A percentile compares a stretch with the other conserved stretches of the same genome.
Evolutionary conservation across 2,329 filamentous ascomycete genomes (phyloP).

Genomic region (Chaetoscypha palmicola): DNA sequence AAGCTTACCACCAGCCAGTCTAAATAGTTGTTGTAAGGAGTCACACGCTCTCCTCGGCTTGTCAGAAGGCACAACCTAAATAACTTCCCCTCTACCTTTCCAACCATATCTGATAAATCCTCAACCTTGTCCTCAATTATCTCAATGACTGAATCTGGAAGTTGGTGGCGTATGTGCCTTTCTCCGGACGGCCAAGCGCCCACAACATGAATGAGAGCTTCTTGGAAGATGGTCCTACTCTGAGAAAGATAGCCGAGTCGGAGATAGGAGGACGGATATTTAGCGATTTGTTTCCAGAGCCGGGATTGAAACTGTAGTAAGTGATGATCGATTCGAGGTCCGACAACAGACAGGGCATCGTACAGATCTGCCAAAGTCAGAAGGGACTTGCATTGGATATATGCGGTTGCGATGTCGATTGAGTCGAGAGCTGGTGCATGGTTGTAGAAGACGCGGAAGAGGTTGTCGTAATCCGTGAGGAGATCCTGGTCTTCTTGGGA

Average conservation of each 20-base stretch:
- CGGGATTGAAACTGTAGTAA: conserved; percentile 84
- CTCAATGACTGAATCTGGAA: conserved; percentile 73
- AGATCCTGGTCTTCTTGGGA: conserved; percentile 64
- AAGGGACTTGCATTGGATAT: conserved; percentile 88
- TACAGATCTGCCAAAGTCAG: conserved; percentile 89
- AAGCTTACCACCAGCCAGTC: conserved; percentile 85
- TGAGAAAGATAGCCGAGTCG: conserved; percentile 82
- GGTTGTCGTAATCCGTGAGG: conserved; percentile 87
- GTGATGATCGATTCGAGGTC: conserved; percentile 87
- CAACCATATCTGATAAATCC: conserved; percentile 77
- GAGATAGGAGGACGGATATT: conserved; percentile 88
- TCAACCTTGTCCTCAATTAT: conserved; percentile 94
- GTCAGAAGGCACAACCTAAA: conserved; percentile 74
- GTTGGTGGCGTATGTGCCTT: conserved; percentile 62
- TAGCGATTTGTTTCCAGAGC: conserved; percentile 93
- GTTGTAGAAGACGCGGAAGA: conserved; percentile 95
- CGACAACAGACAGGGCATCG: conserved; percentile 80
- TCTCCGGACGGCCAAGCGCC: conserved; percentile 86
- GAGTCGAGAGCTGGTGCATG: conserved; percentile 74
- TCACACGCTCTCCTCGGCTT: conserved; percentile 72
- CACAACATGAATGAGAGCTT: conserved; percentile 88
- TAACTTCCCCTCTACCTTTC: conserved; percentile 71
- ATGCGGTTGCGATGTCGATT: conserved; percentile 85
- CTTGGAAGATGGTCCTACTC: conserved; percentile 75
- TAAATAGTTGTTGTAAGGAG: conserved; percentile 70